A percentile compares a stretch with the other conserved stretches of the same genome.
Evolutionary conservation across 164 flowering plant genomes (phyloP).

Genomic region (Magnolia changhungtana): DNA sequence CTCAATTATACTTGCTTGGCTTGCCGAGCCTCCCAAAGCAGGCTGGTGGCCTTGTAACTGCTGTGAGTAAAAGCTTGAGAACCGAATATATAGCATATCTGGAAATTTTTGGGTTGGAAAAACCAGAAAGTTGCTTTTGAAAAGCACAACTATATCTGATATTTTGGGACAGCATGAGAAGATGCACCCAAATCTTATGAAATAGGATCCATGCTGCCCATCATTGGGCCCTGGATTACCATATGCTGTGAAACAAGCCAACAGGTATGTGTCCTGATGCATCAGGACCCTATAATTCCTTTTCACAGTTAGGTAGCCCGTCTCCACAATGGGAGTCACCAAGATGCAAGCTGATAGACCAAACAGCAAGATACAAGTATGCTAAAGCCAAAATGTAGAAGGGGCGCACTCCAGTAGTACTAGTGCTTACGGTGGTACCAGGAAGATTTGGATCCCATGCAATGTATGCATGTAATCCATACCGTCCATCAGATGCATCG

Average conservation of each 20-base stretch:
- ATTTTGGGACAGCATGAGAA: background rate
- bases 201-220: background rate
- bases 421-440: too few relatives aligned
- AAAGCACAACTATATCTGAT: background rate
- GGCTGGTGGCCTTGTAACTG: background rate
- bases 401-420: too few relatives aligned
- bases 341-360: background rate
- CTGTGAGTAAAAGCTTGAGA: background rate
- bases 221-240: background rate
- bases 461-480: too few relatives aligned
- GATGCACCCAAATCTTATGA: background rate
- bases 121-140: background rate
- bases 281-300: background rate
- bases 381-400: background rate
- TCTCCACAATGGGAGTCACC: background rate
- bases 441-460: too few relatives aligned
- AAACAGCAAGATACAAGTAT: slow-evolving; percentile 6
- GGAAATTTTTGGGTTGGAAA: background rate
- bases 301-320: background rate
- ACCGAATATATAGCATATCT: background rate
- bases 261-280: background rate
- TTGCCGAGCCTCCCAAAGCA: slow-evolving; percentile 5
- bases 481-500: too few relatives aligned
- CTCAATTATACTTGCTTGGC: slow-evolving; percentile 5
- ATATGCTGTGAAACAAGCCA: background rate